phyloP scores from a whole-genome alignment of 805 yeast genomes.

The Kluyveromyces aestuarii region DNA sequence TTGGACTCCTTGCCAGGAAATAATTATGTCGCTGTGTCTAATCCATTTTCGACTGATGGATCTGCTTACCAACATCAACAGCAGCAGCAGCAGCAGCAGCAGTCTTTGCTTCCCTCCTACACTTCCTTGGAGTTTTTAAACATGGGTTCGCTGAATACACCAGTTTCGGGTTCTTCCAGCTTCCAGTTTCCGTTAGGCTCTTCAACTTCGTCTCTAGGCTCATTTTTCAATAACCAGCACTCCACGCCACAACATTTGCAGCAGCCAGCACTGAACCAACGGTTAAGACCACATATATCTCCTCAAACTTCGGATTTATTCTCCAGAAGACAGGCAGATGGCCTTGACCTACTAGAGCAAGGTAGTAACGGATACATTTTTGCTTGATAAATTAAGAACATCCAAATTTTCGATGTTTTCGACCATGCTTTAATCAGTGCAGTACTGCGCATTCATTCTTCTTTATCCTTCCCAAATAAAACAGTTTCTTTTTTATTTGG shows the following conservation, averaged over 20 bases:
- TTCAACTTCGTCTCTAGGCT: conserved; percentile 1
- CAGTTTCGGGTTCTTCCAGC: background rate
- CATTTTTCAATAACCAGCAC: background rate
- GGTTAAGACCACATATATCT: background rate
- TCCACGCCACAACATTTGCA: background rate
- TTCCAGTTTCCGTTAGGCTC: conserved; percentile 1
- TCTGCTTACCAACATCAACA: conserved; percentile 1
- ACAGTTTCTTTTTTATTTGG: background rate
- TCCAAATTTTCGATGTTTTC: background rate
- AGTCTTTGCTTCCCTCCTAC: conserved; percentile 1
- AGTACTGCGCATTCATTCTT: background rate
- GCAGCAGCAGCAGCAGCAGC: conserved; percentile 3
- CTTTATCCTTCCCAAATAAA: background rate
- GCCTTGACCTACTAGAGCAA: conserved; percentile 1
- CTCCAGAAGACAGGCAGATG: background rate
- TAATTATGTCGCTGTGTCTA: conserved; percentile 5
- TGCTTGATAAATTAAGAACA: background rate
- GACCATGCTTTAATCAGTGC: background rate
- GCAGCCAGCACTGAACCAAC: background rate
- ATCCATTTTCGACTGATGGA: background rate
- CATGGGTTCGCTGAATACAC: background rate
- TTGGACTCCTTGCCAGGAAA: conserved; percentile 7
- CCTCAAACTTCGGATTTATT: background rate
- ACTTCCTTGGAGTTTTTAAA: background rate
- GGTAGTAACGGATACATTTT: conserved; percentile 2